A percentile compares a stretch with the other conserved stretches of the same genome.
Evolutionary conservation across 2,329 filamentous ascomycete genomes (phyloP).

Genomic region (Pezicula neosporulosa): DNA sequence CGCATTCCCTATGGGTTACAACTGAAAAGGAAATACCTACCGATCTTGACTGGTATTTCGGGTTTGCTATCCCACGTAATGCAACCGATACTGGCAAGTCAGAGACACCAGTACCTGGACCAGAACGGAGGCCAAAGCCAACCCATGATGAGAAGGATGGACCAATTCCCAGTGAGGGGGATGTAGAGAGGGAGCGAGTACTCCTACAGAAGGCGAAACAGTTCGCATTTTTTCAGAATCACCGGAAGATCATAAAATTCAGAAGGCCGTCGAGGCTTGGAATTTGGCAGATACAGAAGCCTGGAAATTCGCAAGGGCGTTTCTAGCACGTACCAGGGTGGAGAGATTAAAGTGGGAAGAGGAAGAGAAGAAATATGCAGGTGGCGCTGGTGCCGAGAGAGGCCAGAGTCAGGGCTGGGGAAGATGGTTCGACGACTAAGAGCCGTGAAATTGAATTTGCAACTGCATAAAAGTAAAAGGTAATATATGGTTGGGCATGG

Average conservation of each 20-base stretch:
- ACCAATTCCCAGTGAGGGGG: slow-evolving; percentile 47
- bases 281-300: slow-evolving; percentile 72
- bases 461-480: not conserved
- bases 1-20: slow-evolving; percentile 75
- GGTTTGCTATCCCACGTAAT: slow-evolving; percentile 70
- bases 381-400: slow-evolving; percentile 48
- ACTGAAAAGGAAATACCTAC: slow-evolving; percentile 56
- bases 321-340: slow-evolving; percentile 55
- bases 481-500: not conserved
- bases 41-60: slow-evolving; percentile 88
- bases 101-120: slow-evolving; percentile 54
- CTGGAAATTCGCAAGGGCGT: slow-evolving; percentile 72
- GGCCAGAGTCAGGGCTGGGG: slow-evolving; percentile 21
- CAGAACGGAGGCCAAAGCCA: slow-evolving; percentile 52
- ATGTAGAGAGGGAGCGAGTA: slow-evolving; percentile 49
- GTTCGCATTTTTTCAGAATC: slow-evolving; percentile 38
- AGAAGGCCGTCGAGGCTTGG: slow-evolving; percentile 59
- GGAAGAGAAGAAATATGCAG: slow-evolving; percentile 62
- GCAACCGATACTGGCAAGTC: slow-evolving; percentile 50
- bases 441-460: not conserved
- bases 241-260: slow-evolving; percentile 41
- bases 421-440: slow-evolving; percentile 26
- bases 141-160: slow-evolving; percentile 44
- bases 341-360: slow-evolving; percentile 69
- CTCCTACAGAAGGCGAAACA: slow-evolving; percentile 54